Conservation (phyloP, 768 basidiomycete species). For the Rhodotorula kratochvilovae region DNA sequence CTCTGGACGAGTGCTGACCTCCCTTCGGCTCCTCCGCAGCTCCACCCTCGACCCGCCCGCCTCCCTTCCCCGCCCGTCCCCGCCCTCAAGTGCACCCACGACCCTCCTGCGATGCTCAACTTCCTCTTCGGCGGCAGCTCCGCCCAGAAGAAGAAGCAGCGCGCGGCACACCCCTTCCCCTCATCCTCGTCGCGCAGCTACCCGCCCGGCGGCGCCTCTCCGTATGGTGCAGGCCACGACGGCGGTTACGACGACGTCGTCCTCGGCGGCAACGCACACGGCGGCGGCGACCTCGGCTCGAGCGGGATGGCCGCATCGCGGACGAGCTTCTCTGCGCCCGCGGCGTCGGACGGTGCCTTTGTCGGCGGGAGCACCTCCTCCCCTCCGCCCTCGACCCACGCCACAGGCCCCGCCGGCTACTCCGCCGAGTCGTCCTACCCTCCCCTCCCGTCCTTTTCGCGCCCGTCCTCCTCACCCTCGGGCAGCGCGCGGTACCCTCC, state of each 20-base stretch:
- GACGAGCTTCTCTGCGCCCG: neutral
- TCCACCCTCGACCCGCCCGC: too few species aligned
- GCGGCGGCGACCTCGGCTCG: neutral
- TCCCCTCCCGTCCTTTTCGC: conserved; percentile 30
- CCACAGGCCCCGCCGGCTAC: neutral
- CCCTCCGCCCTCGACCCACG: too few species aligned
- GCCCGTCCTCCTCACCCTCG: neutral
- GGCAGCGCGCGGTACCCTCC: conserved; percentile 14
- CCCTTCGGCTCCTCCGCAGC: too few species aligned
- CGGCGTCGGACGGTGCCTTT: neutral
- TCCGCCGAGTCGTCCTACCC: conserved; percentile 24
- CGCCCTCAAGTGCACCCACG: too few species aligned
- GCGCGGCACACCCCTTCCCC: neutral
- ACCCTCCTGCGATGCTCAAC: neutral
- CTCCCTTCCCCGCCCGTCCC: too few species aligned
- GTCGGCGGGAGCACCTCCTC: neutral
- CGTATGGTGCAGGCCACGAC: neutral
- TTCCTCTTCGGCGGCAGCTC: conserved; percentile 2
- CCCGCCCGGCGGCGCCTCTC: neutral
- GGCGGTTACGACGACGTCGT: conserved; percentile 24
- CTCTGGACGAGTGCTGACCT: too few species aligned
- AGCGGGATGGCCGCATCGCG: neutral
- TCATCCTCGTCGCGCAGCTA: neutral
- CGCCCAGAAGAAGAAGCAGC: neutral
- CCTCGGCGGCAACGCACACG: neutral